Conservation (phyloP, 106 monocot species). For the Dendrobium huoshanense region DNA sequence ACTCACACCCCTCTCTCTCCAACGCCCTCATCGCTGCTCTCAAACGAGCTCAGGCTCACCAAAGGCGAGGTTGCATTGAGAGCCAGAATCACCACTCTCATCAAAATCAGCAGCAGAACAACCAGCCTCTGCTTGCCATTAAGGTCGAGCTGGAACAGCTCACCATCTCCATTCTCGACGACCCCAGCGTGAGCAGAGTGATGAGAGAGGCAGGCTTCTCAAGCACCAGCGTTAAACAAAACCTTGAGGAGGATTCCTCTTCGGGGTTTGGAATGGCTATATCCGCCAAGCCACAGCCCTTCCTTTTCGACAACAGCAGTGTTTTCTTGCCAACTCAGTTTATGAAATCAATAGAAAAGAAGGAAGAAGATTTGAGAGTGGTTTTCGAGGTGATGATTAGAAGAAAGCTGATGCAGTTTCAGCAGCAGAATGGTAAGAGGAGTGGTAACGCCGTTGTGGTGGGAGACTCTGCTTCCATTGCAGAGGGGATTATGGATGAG, state of each 20-base stretch:
- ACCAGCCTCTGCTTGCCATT: conserved; percentile 58
- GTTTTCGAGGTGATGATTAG: conserved; percentile 54
- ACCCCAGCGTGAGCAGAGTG: conserved; percentile 96
- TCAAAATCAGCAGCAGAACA: conserved; percentile 32
- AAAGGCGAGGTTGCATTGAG: conserved; percentile 82
- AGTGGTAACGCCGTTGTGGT: conserved; percentile 49
- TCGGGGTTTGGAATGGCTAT: conserved; percentile 4
- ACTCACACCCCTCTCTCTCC: conserved; percentile 62
- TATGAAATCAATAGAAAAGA: conserved; percentile 32
- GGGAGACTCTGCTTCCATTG: conserved; percentile 59
- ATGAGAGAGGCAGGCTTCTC: conserved; percentile 98
- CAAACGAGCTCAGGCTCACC: conserved; percentile 92
- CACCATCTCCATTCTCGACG: conserved; percentile 83
- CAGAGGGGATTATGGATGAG: conserved; percentile 55
- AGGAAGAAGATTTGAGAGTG: conserved; percentile 49
- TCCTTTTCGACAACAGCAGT: conserved; percentile 31
- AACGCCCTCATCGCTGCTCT: conserved; percentile 94
- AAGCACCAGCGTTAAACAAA: conserved; percentile 72
- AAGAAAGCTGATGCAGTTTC: conserved; percentile 28
- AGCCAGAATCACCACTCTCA: conserved; percentile 28
- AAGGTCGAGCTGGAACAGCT: conserved; percentile 97
- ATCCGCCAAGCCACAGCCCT: not conserved
- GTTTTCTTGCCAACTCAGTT: conserved; percentile 29
- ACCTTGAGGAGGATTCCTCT: conserved; percentile 47
- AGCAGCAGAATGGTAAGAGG: conserved; percentile 37